Conservation (phyloP, 768 basidiomycete species). For the Podaxis carcinomalis region DNA sequence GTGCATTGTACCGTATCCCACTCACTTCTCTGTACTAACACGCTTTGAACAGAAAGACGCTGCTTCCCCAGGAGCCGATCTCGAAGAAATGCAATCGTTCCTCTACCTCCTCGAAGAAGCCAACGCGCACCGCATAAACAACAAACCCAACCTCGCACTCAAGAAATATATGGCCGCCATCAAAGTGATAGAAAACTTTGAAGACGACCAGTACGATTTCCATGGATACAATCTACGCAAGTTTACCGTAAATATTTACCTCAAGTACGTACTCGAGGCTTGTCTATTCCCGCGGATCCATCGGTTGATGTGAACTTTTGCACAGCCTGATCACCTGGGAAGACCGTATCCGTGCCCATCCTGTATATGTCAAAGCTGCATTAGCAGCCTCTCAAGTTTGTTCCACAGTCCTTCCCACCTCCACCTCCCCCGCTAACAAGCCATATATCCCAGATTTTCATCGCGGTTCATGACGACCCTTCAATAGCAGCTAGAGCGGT, state of each 20-base stretch:
- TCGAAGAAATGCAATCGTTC: slow-evolving; percentile 95
- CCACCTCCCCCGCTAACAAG: slow-evolving; percentile 5
- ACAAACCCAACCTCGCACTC: slow-evolving; percentile 72
- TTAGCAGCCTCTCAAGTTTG: slow-evolving; percentile 65
- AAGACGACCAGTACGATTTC: slow-evolving; percentile 98
- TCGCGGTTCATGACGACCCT: slow-evolving; percentile 68
- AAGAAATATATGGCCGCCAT: slow-evolving; percentile 79
- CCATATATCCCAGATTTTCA: slow-evolving; percentile 55
- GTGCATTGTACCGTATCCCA: neutral
- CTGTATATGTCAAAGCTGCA: slow-evolving; percentile 70
- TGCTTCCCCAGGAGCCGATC: slow-evolving; percentile 63
- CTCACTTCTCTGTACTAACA: neutral
- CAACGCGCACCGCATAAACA: slow-evolving; percentile 58
- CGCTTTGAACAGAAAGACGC: slow-evolving; percentile 71
- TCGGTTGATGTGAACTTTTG: neutral
- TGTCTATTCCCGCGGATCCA: neutral
- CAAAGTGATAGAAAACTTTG: slow-evolving; percentile 83
- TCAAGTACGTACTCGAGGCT: slow-evolving; percentile 52
- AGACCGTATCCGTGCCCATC: slow-evolving; percentile 72
- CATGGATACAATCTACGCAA: slow-evolving; percentile 92
- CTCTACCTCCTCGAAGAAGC: slow-evolving; percentile 84
- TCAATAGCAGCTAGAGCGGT: slow-evolving; percentile 43
- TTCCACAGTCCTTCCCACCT: neutral
- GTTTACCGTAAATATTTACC: slow-evolving; percentile 81
- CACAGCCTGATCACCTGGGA: slow-evolving; percentile 78